Base-by-base conservation (phyloP, 768 basidiomycete genomes). In the Termitomyces titanicus region DNA sequence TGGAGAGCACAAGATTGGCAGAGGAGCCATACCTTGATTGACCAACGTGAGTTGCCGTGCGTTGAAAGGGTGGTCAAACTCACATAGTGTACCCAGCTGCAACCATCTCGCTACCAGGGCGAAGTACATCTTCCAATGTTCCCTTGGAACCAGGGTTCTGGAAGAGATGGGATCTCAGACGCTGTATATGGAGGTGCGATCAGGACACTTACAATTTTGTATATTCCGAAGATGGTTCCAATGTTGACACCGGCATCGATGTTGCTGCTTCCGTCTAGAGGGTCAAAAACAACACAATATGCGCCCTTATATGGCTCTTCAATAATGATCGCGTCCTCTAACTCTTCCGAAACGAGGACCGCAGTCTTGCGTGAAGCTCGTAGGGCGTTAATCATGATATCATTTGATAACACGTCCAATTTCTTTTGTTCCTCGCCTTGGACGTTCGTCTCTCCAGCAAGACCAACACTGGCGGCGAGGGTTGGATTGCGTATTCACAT, bases 351-450 rank as follows among this genome's bases (percentile, higher is more conserved):
- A 58, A 99, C 94, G 62, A 99, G 88, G 13, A 99, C 97, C 13
- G 94, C 89, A 7, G 88, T 92, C 81, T 94, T 97, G 51, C 97
- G 94, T n/a, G 92, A 95, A 3, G 95, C 95, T 39, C 92, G 84
- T 33, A 99, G 83, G 45, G 95, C 88, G 66, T 98, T 98, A 64
- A 98, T 83, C 97, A 99, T 98, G 80, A 99, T 99, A 70, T 99
- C 95, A 70, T 99, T 98, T 13, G 94, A 90, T 31, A 97, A 78
- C n/a, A 97, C 88, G 66, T 97, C 95, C 51, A 99, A 81, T 75
- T 99, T 99, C 81, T 99, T 99, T 80, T 99, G 97, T 67, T 98
- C 97, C 71, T 98, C 97, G 20, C 97, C 97, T 72, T 95, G 93
- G 8, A 95, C 88, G 68, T 99, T 99, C 25, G 91, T 91, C 67